Conservation (phyloP, 352 stramenopile species). For the Phytopythium mirpurense region DNA sequence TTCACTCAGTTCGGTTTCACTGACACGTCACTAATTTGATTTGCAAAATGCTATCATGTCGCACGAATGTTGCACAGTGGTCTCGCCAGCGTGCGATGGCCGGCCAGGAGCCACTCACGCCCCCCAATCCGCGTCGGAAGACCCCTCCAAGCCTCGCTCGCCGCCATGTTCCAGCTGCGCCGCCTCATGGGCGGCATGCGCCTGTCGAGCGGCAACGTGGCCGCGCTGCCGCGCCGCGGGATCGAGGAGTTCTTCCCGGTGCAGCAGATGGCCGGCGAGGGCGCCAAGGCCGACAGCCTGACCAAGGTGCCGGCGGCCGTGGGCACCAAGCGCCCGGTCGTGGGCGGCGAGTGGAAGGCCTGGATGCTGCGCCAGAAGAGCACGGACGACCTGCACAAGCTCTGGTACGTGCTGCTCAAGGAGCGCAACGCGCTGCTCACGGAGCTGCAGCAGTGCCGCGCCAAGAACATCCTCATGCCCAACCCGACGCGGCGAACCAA, state of each 20-base stretch:
- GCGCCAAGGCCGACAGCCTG: slow-evolving; percentile 40
- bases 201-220: slow-evolving; percentile 29
- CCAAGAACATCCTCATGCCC: slow-evolving; percentile 72
- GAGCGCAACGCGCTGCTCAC: slow-evolving; percentile 97
- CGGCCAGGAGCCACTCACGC: slow-evolving; percentile 3
- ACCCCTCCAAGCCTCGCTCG: neutral
- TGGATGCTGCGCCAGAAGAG: slow-evolving; percentile 96
- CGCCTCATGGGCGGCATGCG: slow-evolving; percentile 60
- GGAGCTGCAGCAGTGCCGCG: slow-evolving; percentile 80
- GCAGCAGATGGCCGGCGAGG: slow-evolving; percentile 41
- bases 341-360: slow-evolving; percentile 93
- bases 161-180: slow-evolving; percentile 52
- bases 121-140: neutral
- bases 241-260: slow-evolving; percentile 76
- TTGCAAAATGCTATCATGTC: neutral
- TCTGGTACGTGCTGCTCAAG: slow-evolving; percentile 98
- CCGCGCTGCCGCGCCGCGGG: slow-evolving; percentile 36
- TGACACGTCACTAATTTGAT: neutral
- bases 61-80: neutral
- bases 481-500: slow-evolving; percentile 76
- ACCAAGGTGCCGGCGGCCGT: slow-evolving; percentile 61
- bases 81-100: neutral
- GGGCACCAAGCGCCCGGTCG: slow-evolving; percentile 47
- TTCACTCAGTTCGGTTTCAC: no score
- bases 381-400: slow-evolving; percentile 98